Conservation (phyloP, 2,329 filamentous ascomycete species). For the Aureobasidium pullulans region DNA sequence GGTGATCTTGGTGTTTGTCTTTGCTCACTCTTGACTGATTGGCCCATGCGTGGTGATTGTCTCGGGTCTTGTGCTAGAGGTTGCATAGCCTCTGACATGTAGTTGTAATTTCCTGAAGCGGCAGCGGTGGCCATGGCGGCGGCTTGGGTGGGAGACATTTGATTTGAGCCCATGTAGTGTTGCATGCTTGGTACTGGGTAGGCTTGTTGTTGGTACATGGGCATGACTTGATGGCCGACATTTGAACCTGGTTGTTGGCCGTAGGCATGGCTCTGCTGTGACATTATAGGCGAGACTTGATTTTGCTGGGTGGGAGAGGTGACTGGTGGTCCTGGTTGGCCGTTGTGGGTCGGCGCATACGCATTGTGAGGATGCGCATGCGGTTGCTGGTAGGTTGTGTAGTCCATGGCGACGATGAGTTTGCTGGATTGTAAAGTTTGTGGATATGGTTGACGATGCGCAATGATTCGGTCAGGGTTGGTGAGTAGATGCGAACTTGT, state of each 20-base stretch:
- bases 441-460: background rate
- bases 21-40: conserved; percentile 61
- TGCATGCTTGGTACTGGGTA: conserved; percentile 60
- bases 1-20: conserved; percentile 68
- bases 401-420: conserved; percentile 35
- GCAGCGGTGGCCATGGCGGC: conserved; percentile 84
- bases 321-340: conserved; percentile 44
- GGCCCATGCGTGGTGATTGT: conserved; percentile 69
- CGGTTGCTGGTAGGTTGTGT: conserved; percentile 41
- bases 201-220: conserved; percentile 71
- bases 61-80: conserved; percentile 48
- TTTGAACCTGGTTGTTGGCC: conserved; percentile 60
- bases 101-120: conserved; percentile 63
- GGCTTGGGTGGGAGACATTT: conserved; percentile 53
- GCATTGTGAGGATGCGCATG: conserved; percentile 30
- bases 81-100: conserved; percentile 60
- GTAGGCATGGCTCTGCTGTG: conserved; percentile 56
- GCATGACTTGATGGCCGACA: conserved; percentile 51
- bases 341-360: conserved; percentile 30
- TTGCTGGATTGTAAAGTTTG: background rate
- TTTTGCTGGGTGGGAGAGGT: conserved; percentile 64
- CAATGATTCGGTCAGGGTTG: background rate
- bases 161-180: conserved; percentile 70
- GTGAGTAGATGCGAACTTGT: background rate
- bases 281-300: conserved; percentile 72